phyloP scores from a whole-genome alignment of 2,329 filamentous ascomycete species.

The Cordyceps cateniannulata region DNA sequence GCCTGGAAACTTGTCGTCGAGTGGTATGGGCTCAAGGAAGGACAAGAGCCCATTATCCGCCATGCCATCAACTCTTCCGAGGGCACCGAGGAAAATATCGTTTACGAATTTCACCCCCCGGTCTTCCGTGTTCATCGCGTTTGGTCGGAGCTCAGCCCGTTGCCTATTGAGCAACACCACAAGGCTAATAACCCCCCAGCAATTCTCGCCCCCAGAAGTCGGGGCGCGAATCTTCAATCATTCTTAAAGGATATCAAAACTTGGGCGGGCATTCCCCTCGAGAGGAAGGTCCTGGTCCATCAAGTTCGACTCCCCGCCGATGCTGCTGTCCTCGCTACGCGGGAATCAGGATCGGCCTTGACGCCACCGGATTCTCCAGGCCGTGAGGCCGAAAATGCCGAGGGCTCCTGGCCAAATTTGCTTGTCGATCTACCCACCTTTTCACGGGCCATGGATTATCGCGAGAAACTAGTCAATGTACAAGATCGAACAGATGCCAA shows the following conservation, averaged over 20 bases:
- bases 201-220: constrained; percentile 62
- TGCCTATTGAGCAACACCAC: constrained; percentile 50
- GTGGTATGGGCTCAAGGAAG: constrained; percentile 73
- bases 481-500: constrained; percentile 68
- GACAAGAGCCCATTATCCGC: constrained; percentile 66
- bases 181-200: constrained; percentile 57
- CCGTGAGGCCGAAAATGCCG: constrained; percentile 20
- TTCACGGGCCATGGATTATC: constrained; percentile 24
- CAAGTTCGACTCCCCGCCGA: constrained; percentile 38
- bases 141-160: constrained; percentile 52
- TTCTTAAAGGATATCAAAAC: constrained; percentile 72
- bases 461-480: constrained; percentile 18
- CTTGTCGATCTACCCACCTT: constrained; percentile 51
- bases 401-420: constrained; percentile 35
- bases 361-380: constrained; percentile 37
- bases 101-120: constrained; percentile 79
- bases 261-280: constrained; percentile 57
- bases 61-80: constrained; percentile 70
- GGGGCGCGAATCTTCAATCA: constrained; percentile 61
- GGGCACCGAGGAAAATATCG: constrained; percentile 56
- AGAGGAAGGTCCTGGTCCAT: constrained; percentile 74
- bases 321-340: constrained; percentile 30
- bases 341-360: constrained; percentile 28
- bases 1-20: constrained; percentile 76
- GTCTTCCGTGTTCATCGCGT: constrained; percentile 81